Evolutionary conservation across 75 land plant species (phyloP).

Genomic region (Pinus tabuliformis): DNA sequence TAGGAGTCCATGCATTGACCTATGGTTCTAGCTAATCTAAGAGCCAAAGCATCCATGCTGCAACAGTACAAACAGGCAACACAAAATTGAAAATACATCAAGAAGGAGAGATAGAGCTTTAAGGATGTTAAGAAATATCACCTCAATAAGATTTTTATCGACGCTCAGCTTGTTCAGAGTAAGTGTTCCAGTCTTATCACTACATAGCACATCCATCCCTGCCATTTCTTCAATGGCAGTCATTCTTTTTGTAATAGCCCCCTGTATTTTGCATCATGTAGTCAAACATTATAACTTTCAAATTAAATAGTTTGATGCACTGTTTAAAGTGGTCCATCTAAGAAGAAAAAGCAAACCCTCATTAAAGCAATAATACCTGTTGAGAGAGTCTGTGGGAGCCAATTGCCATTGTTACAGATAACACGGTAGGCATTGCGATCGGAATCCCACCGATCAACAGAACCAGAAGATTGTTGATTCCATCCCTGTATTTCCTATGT

Average conservation of each 20-base stretch:
- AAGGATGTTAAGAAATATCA: conserved; percentile 3
- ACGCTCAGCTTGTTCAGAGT: conserved; percentile 82
- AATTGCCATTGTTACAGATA: conserved; percentile 89
- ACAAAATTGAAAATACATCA: not conserved
- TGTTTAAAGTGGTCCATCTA: not conserved
- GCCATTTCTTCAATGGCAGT: conserved; percentile 97
- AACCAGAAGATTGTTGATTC: conserved; percentile 75
- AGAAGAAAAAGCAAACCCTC: not conserved
- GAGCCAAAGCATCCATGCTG: too few relatives aligned
- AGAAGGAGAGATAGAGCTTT: not conserved
- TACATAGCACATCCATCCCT: conserved; percentile 89
- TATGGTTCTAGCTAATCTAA: too few relatives aligned
- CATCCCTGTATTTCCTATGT: conserved; percentile 55
- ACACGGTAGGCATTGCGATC: conserved; percentile 84
- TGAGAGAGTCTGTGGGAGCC: conserved; percentile 74
- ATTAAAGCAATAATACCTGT: conserved; percentile 12
- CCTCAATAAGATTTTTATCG: conserved; percentile 77
- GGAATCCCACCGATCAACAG: conserved; percentile 87
- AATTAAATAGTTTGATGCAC: not conserved
- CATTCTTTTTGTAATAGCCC: conserved; percentile 94
- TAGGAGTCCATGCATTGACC: not conserved
- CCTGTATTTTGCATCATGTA: conserved; percentile 31
- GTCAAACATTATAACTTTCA: not conserved
- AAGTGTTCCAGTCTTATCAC: conserved; percentile 90
- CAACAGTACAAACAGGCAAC: not conserved